Base-by-base conservation (phyloP, 1,284 basidiomycete genomes). In the Ceratobasidium sp. region DNA sequence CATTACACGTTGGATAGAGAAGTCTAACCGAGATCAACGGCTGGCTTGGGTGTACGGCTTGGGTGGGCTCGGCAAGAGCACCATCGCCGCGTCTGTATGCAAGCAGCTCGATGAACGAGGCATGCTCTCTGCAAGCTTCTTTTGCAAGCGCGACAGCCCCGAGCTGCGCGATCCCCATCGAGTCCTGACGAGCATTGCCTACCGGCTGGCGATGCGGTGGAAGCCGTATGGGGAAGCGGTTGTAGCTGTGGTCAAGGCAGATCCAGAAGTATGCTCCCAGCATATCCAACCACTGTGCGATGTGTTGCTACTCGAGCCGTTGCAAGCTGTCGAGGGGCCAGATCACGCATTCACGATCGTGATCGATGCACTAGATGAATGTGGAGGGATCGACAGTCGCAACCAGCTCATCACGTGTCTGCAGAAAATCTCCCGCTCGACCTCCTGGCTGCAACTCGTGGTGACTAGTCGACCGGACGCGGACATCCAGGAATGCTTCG, bases 41-140 rank as follows among this genome's bases (percentile, higher is more conserved):
- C 29, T 66, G 19, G 14, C 74, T 51, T 79, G 79, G 78, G 71
- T 80, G 9, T 64, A 78, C 74, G 79, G 79, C 19, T 64, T 76
- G 31, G 78, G 78, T 37, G 78, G 79, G 0, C 77, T 77, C 16
- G 79, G 79, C 5, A 79, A 80, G 56, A 75, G 79, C 22, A 77
- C 77, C 3, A 78, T 80, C 31, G 76, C 79, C 14, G 48, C 74
- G 49, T 78, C 80, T 0, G n/a, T n/a, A n/a, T n/a, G n/a, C n/a
- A n/a, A n/a, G n/a, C n/a, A n/a, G n/a, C n/a, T n/a, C n/a, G n/a
- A n/a, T n/a, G n/a, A n/a, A n/a, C n/a, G n/a, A n/a, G n/a, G n/a
- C n/a, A n/a, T n/a, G n/a, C n/a, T n/a, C n/a, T n/a, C n/a, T n/a
- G n/a, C n/a, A n/a, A n/a, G n/a, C n/a, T n/a, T n/a, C n/a, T n/a